These are phyloP conservation scores for Lactarius psammicola DNA, from an alignment of 768 basidiomycete species.

Conservation along the genomic window DNA sequence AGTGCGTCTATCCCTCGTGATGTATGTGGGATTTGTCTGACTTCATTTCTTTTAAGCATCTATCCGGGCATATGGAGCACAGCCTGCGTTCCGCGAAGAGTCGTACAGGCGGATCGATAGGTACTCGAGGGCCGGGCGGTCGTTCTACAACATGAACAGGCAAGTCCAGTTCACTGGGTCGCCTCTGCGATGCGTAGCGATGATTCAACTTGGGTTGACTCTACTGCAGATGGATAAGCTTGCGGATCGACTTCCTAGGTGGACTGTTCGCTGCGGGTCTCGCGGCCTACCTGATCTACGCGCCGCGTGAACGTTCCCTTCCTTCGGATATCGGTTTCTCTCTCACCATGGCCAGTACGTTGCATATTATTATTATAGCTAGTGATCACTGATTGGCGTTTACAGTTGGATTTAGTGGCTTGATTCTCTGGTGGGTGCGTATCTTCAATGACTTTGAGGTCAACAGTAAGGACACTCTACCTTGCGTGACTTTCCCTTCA, in stretches of 20 bases:
- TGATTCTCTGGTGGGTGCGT: slow-evolving; percentile 53
- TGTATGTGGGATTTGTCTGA: background rate
- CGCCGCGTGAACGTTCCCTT: slow-evolving; percentile 37
- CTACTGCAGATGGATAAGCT: slow-evolving; percentile 44
- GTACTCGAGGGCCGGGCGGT: slow-evolving; percentile 42
- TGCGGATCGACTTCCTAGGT: slow-evolving; percentile 56
- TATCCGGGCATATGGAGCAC: slow-evolving; percentile 56
- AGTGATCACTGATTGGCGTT: background rate
- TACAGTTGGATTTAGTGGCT: slow-evolving; percentile 51
- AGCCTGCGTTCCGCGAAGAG: slow-evolving; percentile 43
- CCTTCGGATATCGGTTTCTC: slow-evolving; percentile 42
- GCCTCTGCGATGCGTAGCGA: background rate
- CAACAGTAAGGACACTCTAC: slow-evolving; percentile 35
- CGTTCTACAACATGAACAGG: slow-evolving; percentile 51
- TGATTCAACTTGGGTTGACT: background rate
- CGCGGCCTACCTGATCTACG: slow-evolving; percentile 54
- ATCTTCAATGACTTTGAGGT: slow-evolving; percentile 46
- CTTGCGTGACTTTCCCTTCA: too few species aligned
- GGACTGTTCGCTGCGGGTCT: slow-evolving; percentile 50
- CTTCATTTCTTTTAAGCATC: slow-evolving; percentile 32
- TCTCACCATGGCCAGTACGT: slow-evolving; percentile 43
- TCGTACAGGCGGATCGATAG: slow-evolving; percentile 47
- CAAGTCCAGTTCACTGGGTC: slow-evolving; percentile 19
- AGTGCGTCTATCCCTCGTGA: slow-evolving; percentile 32
- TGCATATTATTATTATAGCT: background rate